Conservation (phyloP, 208 protist species). For the Jaenimonas drosophilae region DNA sequence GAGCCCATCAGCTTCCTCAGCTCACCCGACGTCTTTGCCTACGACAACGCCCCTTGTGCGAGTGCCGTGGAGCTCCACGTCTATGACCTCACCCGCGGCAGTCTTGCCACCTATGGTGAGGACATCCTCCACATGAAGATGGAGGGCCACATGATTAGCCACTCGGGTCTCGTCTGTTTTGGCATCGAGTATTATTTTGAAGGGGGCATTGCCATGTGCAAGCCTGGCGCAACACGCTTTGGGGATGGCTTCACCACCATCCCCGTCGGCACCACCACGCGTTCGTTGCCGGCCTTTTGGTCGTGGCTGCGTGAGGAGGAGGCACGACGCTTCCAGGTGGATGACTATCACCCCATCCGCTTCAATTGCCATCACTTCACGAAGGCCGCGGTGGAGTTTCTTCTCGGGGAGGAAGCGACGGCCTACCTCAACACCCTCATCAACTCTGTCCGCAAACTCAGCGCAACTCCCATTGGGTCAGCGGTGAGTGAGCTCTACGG, state of each 20-base stretch:
- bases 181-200: constrained; percentile 92
- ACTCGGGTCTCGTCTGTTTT: constrained; percentile 89
- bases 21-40: too few species aligned
- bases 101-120: constrained; percentile 49
- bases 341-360: constrained; percentile 79
- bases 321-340: constrained; percentile 22
- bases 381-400: constrained; percentile 43
- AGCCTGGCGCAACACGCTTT: constrained; percentile 70
- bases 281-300: constrained; percentile 35
- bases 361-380: constrained; percentile 94
- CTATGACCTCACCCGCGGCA: constrained; percentile 84
- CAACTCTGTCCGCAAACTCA: constrained; percentile 23
- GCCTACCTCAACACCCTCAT: constrained; percentile 32
- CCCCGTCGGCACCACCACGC: constrained; percentile 35
- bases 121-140: constrained; percentile 56
- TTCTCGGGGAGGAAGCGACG: constrained; percentile 20
- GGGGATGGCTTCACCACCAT: constrained; percentile 50
- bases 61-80: constrained; percentile 57
- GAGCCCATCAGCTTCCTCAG: constrained; percentile 25
- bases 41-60: too few species aligned
- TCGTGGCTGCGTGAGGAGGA: constrained; percentile 29
- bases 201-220: constrained; percentile 63
- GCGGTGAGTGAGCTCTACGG: too few species aligned
- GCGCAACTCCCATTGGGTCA: constrained; percentile 29
- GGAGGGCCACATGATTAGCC: constrained; percentile 85